Evolutionary conservation across 78 protist species (phyloP).

Genomic region (Tieghemostelium lacteum): DNA sequence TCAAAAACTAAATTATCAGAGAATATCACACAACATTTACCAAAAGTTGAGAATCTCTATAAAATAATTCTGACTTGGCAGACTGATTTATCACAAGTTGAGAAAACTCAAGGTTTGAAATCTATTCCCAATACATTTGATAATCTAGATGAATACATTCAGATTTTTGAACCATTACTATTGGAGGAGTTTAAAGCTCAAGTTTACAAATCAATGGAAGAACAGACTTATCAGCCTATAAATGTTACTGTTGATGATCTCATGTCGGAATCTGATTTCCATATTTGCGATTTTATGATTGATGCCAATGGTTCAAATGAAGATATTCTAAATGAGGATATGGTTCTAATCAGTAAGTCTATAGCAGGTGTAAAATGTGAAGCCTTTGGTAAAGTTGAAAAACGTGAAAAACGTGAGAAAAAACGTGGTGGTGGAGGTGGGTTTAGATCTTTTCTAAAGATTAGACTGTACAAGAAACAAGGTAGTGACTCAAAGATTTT

Average conservation of each 20-base stretch:
- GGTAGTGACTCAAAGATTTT: too few species aligned
- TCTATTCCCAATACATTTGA: slow-evolving; percentile 41
- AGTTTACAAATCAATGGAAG: slow-evolving; percentile 33
- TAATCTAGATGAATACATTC: slow-evolving; percentile 42
- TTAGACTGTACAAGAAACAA: background rate
- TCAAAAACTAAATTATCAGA: background rate
- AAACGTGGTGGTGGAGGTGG: background rate
- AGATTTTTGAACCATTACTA: slow-evolving; percentile 69
- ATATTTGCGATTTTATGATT: background rate
- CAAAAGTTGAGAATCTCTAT: slow-evolving; percentile 31
- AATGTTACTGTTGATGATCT: background rate
- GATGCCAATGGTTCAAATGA: background rate
- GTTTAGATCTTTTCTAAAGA: background rate
- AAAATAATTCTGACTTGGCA: slow-evolving; percentile 37
- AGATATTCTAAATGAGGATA: slow-evolving; percentile 26
- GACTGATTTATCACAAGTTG: background rate
- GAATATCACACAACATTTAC: background rate
- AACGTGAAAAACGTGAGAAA: slow-evolving; percentile 8
- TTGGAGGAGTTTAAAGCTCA: slow-evolving; percentile 67
- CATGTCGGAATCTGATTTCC: slow-evolving; percentile 23
- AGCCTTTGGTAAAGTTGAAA: slow-evolving; percentile 62
- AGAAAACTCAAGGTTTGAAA: background rate
- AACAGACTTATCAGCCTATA: background rate
- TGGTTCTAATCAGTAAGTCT: background rate
- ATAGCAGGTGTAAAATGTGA: slow-evolving; percentile 1